These are phyloP conservation scores for Serendipita sp. DNA, from an alignment of 768 basidiomycete species.

Conservation along the genomic window DNA sequence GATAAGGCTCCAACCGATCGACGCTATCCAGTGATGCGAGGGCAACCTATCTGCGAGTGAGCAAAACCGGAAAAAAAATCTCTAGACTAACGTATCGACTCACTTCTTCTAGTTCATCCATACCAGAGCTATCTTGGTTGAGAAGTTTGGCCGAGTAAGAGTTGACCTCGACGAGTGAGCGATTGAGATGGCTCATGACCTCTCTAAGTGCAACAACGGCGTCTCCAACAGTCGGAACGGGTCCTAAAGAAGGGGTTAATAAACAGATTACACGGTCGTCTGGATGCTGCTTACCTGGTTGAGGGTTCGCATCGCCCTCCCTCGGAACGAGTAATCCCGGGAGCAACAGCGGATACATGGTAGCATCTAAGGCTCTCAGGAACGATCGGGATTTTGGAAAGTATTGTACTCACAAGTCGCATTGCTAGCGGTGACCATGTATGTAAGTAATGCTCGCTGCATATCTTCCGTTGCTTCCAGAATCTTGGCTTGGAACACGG, in stretches of 20 bases:
- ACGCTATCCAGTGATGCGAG: not conserved
- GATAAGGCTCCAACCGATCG: not conserved
- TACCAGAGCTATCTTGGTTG: slow-evolving; percentile 49
- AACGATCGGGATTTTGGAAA: not conserved
- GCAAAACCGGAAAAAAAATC: not conserved
- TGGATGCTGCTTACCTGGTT: slow-evolving; percentile 3
- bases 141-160: slow-evolving; percentile 55
- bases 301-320: slow-evolving; percentile 37
- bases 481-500: not conserved
- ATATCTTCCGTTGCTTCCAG: slow-evolving; percentile 40
- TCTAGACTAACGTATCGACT: slow-evolving; percentile 10
- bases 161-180: slow-evolving; percentile 46
- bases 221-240: slow-evolving; percentile 61
- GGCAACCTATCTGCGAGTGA: not conserved
- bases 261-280: not conserved
- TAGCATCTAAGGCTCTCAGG: not conserved
- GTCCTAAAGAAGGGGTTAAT: slow-evolving; percentile 27
- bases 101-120: slow-evolving; percentile 60
- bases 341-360: slow-evolving; percentile 46
- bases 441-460: slow-evolving; percentile 44
- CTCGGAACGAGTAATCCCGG: slow-evolving; percentile 43
- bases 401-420: slow-evolving; percentile 32
- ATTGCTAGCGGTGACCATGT: slow-evolving; percentile 55
- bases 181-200: slow-evolving; percentile 43
- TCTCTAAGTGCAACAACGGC: slow-evolving; percentile 49